These are phyloP conservation scores for Ascochyta koolunga DNA, from an alignment of 2,329 filamentous ascomycete genomes.

Conservation along the genomic window DNA sequence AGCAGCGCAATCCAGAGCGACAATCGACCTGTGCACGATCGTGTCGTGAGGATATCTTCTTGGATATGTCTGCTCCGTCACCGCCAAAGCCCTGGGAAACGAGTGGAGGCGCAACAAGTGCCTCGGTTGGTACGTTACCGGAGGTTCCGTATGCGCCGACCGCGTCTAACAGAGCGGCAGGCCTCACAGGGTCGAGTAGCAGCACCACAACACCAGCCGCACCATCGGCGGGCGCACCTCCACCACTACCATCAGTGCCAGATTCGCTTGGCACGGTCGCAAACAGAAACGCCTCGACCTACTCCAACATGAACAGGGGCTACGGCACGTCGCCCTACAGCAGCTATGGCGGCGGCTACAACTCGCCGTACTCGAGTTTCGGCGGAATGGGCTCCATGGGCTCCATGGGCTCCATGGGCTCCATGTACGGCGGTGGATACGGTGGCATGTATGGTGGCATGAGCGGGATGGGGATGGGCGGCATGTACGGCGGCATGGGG, in stretches of 20 bases:
- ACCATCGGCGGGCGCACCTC: constrained; percentile 54
- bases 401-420: constrained; percentile 36
- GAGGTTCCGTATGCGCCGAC: constrained; percentile 16
- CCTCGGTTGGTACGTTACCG: constrained; percentile 45
- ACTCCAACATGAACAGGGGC: constrained; percentile 69
- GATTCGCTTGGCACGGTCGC: constrained; percentile 78
- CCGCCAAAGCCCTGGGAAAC: constrained; percentile 98
- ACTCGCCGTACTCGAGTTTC: constrained; percentile 61
- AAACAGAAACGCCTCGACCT: constrained; percentile 86
- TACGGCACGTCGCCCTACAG: constrained; percentile 56
- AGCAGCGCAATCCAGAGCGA: constrained; percentile 17
- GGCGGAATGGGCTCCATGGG: constrained; percentile 52
- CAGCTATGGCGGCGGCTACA: constrained; percentile 54
- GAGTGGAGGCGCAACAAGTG: constrained; percentile 63
- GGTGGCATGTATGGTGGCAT: constrained; percentile 55
- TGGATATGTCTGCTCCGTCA: constrained; percentile 67
- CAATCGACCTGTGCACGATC: constrained; percentile 23
- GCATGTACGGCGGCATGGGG: constrained; percentile 58
- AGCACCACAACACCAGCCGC: constrained; percentile 54
- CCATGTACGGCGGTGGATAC: constrained; percentile 45
- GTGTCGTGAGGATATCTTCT: constrained; percentile 30
- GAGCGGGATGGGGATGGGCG: constrained; percentile 48
- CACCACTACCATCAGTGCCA: constrained; percentile 80
- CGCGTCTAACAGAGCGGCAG: constrained; percentile 37
- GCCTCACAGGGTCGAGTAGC: constrained; percentile 40